Evolutionary conservation across 2,329 filamentous ascomycete genomes (phyloP).

Genomic region (Sporothrix pseudoabietina): DNA sequence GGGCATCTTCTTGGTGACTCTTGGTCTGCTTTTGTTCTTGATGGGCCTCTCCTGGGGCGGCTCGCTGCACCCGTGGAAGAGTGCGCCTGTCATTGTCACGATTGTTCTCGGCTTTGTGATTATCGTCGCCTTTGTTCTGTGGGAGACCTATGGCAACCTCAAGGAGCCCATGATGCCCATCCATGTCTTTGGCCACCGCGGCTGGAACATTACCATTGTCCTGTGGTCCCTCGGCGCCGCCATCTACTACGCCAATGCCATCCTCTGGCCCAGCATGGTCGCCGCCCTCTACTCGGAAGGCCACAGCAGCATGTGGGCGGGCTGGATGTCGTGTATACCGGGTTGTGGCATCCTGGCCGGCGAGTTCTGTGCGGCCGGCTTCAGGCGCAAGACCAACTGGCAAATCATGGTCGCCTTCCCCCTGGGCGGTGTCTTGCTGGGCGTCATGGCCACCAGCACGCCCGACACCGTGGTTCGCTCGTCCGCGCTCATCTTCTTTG

Average conservation of each 20-base stretch:
- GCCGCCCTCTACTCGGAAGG: conserved; percentile 40
- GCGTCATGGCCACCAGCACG: conserved; percentile 39
- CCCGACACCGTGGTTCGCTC: conserved; percentile 39
- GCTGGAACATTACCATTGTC: conserved; percentile 41
- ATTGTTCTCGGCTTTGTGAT: conserved; percentile 32
- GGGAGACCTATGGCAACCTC: conserved; percentile 35
- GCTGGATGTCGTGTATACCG: conserved; percentile 39
- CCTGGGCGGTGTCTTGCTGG: conserved; percentile 40
- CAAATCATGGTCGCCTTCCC: conserved; percentile 42
- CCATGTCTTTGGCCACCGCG: conserved; percentile 42
- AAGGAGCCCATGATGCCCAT: conserved; percentile 45
- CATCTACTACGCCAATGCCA: conserved; percentile 45
- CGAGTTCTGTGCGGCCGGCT: conserved; percentile 38
- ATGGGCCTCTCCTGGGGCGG: conserved; percentile 43
- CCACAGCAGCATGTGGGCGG: conserved; percentile 35
- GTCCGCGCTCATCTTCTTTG: conserved; percentile 39
- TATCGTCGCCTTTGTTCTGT: conserved; percentile 14
- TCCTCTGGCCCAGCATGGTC: conserved; percentile 45
- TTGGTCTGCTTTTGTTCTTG: conserved; percentile 40
- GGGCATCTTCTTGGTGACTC: conserved; percentile 40
- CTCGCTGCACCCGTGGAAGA: conserved; percentile 41
- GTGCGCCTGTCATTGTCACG: conserved; percentile 39
- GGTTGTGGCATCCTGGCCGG: conserved; percentile 39
- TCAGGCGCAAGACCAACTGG: conserved; percentile 38
- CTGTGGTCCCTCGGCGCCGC: conserved; percentile 42